phyloP scores from a whole-genome alignment of 2,329 filamentous ascomycete genomes.

The Fusarium papillatum region DNA sequence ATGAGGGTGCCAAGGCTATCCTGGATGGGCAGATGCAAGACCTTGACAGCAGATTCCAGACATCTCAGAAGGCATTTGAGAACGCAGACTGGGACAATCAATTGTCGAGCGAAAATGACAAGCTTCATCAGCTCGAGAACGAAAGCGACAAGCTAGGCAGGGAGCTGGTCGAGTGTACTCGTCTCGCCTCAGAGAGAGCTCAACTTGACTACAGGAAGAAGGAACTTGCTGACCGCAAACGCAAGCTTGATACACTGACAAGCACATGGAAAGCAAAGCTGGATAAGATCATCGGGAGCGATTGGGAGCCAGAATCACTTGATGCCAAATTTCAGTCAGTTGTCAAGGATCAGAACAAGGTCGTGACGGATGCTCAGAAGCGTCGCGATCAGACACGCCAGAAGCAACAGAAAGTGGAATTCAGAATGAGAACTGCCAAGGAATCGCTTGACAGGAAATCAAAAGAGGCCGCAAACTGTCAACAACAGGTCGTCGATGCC shows the following conservation, averaged over 20 bases:
- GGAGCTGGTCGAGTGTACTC: constrained; percentile 89
- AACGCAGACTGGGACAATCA: constrained; percentile 78
- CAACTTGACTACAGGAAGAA: constrained; percentile 87
- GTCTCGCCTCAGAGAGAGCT: constrained; percentile 85
- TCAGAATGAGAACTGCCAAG: constrained; percentile 75
- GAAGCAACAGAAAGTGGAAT: constrained; percentile 83
- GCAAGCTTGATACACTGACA: constrained; percentile 82
- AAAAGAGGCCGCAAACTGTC: constrained; percentile 72
- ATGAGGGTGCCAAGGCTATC: constrained; percentile 86
- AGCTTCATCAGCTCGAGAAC: constrained; percentile 78
- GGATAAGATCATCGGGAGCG: constrained; percentile 69
- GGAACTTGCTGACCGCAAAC: constrained; percentile 80
- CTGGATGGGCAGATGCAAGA: constrained; percentile 82
- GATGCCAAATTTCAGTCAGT: constrained; percentile 78
- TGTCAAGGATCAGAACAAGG: constrained; percentile 68
- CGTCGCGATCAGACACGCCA: constrained; percentile 78
- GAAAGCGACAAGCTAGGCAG: constrained; percentile 78
- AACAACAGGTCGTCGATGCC: constrained; percentile 66
- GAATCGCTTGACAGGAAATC: constrained; percentile 75
- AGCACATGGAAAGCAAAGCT: constrained; percentile 82
- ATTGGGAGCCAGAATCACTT: constrained; percentile 79
- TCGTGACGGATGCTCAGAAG: constrained; percentile 75
- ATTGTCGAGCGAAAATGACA: constrained; percentile 74
- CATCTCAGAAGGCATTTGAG: constrained; percentile 73
- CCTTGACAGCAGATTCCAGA: constrained; percentile 72